A percentile compares a stretch with the other conserved stretches of the same genome.
phyloP scores from a whole-genome alignment of 352 stramenopile genomes.

The Pythium oligandrum region DNA sequence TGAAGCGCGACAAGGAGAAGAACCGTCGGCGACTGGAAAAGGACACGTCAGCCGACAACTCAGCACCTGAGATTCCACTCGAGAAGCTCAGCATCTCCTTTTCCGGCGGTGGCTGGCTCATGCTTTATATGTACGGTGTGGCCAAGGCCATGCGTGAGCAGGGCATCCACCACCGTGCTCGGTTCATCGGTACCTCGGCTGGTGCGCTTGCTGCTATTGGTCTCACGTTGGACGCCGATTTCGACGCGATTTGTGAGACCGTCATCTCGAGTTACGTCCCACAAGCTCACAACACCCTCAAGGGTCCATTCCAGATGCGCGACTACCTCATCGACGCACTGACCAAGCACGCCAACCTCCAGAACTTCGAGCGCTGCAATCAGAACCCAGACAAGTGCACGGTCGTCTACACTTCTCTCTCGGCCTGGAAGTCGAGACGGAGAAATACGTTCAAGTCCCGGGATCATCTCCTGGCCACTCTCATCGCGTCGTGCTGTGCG shows the following conservation, averaged over 20 bases:
- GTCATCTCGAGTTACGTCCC: constrained; percentile 40
- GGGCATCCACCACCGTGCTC: constrained; percentile 9
- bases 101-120: constrained; percentile 36
- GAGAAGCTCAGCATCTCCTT: constrained; percentile 13
- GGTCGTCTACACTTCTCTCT: constrained; percentile 55
- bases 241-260: constrained; percentile 36
- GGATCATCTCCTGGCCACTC: constrained; percentile 33
- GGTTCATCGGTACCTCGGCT: constrained; percentile 30
- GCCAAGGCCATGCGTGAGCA: constrained; percentile 28
- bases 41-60: no score
- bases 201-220: constrained; percentile 24
- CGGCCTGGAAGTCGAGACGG: constrained; percentile 27
- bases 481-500: constrained; percentile 46
- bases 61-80: no score
- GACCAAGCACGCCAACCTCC: constrained; percentile 20
- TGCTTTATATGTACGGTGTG: constrained; percentile 42
- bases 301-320: constrained; percentile 38
- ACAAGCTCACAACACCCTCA: constrained; percentile 17
- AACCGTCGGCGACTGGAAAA: no score
- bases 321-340: constrained; percentile 46
- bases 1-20: no score
- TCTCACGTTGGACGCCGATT: constrained; percentile 31
- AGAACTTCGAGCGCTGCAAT: constrained; percentile 26
- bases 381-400: constrained; percentile 25
- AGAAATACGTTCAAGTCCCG: constrained; percentile 32